Evolutionary conservation across 2,329 filamentous ascomycete species (phyloP), one percentile per base, ranked within the genome.

Genomic region (Xylaria sp.): DNA sequence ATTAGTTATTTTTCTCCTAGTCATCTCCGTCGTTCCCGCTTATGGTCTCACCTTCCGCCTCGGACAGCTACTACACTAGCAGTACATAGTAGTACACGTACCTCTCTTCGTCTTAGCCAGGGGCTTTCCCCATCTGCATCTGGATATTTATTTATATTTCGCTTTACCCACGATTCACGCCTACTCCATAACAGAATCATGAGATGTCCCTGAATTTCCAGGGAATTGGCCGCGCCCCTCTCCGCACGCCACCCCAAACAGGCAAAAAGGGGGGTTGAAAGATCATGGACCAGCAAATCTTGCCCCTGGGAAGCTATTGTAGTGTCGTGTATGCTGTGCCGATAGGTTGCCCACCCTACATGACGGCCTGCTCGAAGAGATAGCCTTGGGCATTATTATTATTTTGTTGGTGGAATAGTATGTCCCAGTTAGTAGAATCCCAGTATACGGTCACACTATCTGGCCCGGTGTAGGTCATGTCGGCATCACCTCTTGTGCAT

Each of bases 171-270:
- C 58, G 62, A 62, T 56, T 36, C 52, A n/a, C 28, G 43, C 48
- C 36, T 31, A 23, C 55, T 57, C 65, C 39, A 36, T 39, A 28
- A 52, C 57, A 52, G 49, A 46, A 52, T 60, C 36, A 51, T 52
- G 62, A 60, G 54, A 58, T 62, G 72, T 75, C 72, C 71, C 73
- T 73, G 69, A 64, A 71, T 70, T 73, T 69, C 62, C 57, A 64
- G 67, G 65, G 68, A 67, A 56, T 36, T 68, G 54, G 49, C 64
- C 56, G 67, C 64, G 67, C 65, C 64, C 71, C 73, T 72, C 72
- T 70, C 69, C 68, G 66, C 69, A 41, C 64, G 58, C 62, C 63
- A 56, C 54, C 66, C 49, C 70, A 72, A 70, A 57, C 13, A n/a
- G 33, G 49, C 15, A 55, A 72, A 65, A 71, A 70, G 60, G 66